Evolutionary conservation across 305 asterid genomes (phyloP).

Genomic region (Fraxinus xanthoxyloides): DNA sequence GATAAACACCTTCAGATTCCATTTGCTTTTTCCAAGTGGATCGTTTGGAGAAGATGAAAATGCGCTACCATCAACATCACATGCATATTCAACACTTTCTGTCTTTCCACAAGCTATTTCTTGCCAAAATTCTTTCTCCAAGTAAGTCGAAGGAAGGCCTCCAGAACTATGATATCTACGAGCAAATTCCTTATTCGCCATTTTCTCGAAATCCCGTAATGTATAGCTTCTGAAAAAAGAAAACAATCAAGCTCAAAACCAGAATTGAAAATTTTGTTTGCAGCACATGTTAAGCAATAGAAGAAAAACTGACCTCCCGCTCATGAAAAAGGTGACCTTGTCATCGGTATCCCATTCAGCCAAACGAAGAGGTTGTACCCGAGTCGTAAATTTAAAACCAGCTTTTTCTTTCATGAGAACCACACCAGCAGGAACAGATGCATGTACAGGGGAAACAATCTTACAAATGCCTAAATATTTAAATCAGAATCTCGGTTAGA

Average conservation of each 20-base stretch:
- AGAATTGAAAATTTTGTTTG: constrained; percentile 3
- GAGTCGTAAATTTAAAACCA: constrained; percentile 89
- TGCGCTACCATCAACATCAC: constrained; percentile 99
- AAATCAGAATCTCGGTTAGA: constrained; percentile 16
- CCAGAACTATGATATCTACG: constrained; percentile 84
- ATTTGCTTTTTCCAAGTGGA: constrained; percentile 82
- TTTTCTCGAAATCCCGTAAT: constrained; percentile 96
- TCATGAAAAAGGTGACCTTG: constrained; percentile 90
- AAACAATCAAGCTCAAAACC: constrained; percentile 24
- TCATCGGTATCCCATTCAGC: constrained; percentile 94
- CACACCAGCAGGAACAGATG: constrained; percentile 93
- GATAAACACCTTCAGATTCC: constrained; percentile 91
- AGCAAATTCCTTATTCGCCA: constrained; percentile 92
- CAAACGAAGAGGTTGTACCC: constrained; percentile 97
- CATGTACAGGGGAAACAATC: constrained; percentile 85
- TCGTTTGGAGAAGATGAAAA: constrained; percentile 86
- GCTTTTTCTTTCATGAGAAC: constrained; percentile 83
- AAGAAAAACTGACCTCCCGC: constrained; percentile 67
- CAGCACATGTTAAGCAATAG: not conserved
- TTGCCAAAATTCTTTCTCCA: constrained; percentile 98
- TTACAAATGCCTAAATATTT: constrained; percentile 77
- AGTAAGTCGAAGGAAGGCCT: constrained; percentile 73
- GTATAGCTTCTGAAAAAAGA: constrained; percentile 65
- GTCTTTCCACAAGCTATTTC: constrained; percentile 94
- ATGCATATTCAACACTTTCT: constrained; percentile 98